Evolutionary conservation across 179 eudicot species (phyloP), one percentile per base, ranked within the genome.

Genomic region (Dionaea muscipula): DNA sequence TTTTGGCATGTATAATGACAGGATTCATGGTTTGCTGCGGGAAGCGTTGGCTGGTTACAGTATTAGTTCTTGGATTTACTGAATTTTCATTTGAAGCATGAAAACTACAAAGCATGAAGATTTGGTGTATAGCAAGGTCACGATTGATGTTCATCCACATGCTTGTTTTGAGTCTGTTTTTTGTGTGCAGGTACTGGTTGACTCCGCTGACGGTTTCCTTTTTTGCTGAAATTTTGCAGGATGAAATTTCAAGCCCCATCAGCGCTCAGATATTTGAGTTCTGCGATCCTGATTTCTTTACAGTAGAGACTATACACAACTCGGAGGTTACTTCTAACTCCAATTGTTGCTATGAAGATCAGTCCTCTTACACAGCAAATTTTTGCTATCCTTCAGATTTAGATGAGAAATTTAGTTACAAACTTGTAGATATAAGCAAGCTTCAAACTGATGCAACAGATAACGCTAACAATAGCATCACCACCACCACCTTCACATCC

Each of bases 301-400:
- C 65, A 8, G 35, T 28, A 1, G 86, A 81, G 31, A 63, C 88
- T 3, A 49, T 81, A 23, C 88, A 75, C 52, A 81, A 69, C 59
- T 72, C 89, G 0, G 86, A 86, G 63, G 81, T 70, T 47, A 71
- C 79, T 61, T 83, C 86, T 7, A 75, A 68, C 50, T 80, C 95
- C 2, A 54, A 68, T 19, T 70, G 74, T 57, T 74, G 81, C 58
- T 77, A 79, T 56, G 86, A 85, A 44, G 83, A 81, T 1, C 70
- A 84, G 45, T 62, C 78, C 13, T 68, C 76, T 0, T 77, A 69
- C 55, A 51, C 82, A 20, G 36, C 69, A 23, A 67, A 69, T 27
- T 59, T 70, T 44, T 62, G 71, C 44, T 65, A 78, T 25, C 55
- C 61, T 62, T 57, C 75, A n/a, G 61, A 71, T 3, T 46, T 68